Conservation (phyloP, 345 rosid genomes). For the Populus deltoides region DNA sequence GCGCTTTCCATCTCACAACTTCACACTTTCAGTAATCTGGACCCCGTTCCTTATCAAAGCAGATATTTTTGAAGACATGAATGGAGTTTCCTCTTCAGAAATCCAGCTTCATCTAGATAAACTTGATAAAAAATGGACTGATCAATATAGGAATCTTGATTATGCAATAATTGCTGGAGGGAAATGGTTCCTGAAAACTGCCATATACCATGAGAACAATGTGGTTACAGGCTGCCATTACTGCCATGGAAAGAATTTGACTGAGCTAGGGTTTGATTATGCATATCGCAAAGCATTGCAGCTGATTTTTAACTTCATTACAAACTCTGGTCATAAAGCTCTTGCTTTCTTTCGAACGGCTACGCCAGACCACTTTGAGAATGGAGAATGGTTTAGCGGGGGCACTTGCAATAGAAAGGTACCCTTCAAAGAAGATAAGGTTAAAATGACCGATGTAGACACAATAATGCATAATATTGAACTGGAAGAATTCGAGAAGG, state of each 20-base stretch:
- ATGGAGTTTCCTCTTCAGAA: constrained; percentile 30
- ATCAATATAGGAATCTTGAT: constrained; percentile 30
- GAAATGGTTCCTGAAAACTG: constrained; percentile 48
- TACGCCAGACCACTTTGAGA: constrained; percentile 52
- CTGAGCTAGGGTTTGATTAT: constrained; percentile 31
- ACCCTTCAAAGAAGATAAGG: constrained; percentile 29
- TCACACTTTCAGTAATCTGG: constrained; percentile 44
- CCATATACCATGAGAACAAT: constrained; percentile 33
- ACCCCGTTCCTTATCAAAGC: constrained; percentile 41
- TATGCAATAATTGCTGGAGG: constrained; percentile 40
- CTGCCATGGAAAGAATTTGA: constrained; percentile 28
- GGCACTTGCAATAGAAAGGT: constrained; percentile 42
- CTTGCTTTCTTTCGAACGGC: constrained; percentile 38
- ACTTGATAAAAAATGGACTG: constrained; percentile 36
- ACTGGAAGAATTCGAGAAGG: constrained; percentile 38
- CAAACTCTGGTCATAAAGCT: constrained; percentile 23
- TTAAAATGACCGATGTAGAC: constrained; percentile 18
- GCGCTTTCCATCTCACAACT: constrained; percentile 49
- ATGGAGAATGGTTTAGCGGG: constrained; percentile 46
- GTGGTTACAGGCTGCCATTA: constrained; percentile 33
- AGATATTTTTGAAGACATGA: constrained; percentile 36
- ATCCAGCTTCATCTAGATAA: constrained; percentile 41
- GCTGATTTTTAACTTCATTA: constrained; percentile 25
- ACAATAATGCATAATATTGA: constrained; percentile 28
- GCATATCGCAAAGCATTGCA: constrained; percentile 38